Evolutionary conservation across 805 yeast species (phyloP).

Genomic region (Metschnikowia lochheadii): DNA sequence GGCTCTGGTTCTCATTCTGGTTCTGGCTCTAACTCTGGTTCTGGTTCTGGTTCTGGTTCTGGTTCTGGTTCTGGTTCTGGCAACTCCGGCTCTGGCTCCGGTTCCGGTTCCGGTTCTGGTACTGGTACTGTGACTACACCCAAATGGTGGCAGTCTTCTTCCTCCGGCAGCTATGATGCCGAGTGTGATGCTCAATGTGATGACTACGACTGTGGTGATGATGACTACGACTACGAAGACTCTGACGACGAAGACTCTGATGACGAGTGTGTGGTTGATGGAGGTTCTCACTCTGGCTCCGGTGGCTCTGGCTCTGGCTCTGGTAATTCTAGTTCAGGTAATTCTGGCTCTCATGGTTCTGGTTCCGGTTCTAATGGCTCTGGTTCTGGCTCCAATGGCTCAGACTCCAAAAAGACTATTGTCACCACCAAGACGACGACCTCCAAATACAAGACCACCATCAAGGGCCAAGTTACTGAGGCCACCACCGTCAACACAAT

Average conservation of each 20-base stretch:
- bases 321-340: background rate
- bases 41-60: constrained; percentile 4
- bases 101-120: background rate
- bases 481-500: constrained; percentile 10
- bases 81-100: background rate
- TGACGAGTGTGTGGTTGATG: constrained; percentile 5
- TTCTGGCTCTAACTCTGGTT: background rate
- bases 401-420: constrained; percentile 5
- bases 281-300: constrained; percentile 2
- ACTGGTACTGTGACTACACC: constrained; percentile 7
- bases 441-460: constrained; percentile 12
- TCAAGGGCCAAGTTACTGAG: constrained; percentile 11
- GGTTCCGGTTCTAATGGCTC: constrained; percentile 1
- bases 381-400: constrained; percentile 1
- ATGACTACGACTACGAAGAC: constrained; percentile 17
- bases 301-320: background rate
- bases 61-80: background rate
- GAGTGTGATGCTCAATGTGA: constrained; percentile 17
- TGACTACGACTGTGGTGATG: constrained; percentile 16
- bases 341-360: constrained; percentile 3
- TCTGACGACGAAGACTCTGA: constrained; percentile 14
- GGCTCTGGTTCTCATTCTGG: constrained; percentile 5
- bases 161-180: constrained; percentile 12
- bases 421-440: constrained; percentile 12
- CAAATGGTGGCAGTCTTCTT: constrained; percentile 14